Evolutionary conservation across 805 yeast genomes (phyloP), one percentile per base, ranked within the genome.

Genomic region (Babjeviella inositovora): DNA sequence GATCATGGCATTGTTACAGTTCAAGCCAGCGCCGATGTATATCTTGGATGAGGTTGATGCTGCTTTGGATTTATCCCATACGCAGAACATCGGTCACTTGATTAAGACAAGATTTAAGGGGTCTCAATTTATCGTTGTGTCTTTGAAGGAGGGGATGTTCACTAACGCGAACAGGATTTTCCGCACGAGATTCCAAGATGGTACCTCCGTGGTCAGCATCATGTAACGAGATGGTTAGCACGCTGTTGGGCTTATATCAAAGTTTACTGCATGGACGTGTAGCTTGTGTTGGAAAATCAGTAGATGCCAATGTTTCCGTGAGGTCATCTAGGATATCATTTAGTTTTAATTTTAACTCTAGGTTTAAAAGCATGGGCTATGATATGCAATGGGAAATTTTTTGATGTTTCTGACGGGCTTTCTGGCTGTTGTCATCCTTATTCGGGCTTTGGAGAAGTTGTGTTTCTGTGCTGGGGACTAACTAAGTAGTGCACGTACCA

Each of bases 1-100:
- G 35, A 90, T 90, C 35, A 64, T 87, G 70, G 94, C 97, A 0
- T 57, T 90, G 30, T 55, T 90, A 23, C 93, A 84, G 45, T 87
- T 79, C 57, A 81, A 84, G 45, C 99, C 99, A 5, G 98, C 99
- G 2, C 98, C 98, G 6, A 80, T 90, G 93, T 90, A 90, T 41
- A 87, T 90, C 35, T 55, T 90, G 28, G 98, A 90, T 50, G 98
- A 90, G 51, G 96, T 90, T 18, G 98, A 90, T 53, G 98, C 99
- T 1, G 99, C 99, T 2, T 61, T 90, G 33, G 99, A 90, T 57
- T 62, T 87, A 32, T 80, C 92, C 28, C 99, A 90, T 43, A 90
- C 99, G 2, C 97, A 90, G 46, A 90, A 90, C 39, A 90, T 90
- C 39, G 99, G 99, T 4, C 94, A 82, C 40, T 58, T 90, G 43